phyloP scores from a whole-genome alignment of 1,284 basidiomycete species.

The Porodaedalea pini region DNA sequence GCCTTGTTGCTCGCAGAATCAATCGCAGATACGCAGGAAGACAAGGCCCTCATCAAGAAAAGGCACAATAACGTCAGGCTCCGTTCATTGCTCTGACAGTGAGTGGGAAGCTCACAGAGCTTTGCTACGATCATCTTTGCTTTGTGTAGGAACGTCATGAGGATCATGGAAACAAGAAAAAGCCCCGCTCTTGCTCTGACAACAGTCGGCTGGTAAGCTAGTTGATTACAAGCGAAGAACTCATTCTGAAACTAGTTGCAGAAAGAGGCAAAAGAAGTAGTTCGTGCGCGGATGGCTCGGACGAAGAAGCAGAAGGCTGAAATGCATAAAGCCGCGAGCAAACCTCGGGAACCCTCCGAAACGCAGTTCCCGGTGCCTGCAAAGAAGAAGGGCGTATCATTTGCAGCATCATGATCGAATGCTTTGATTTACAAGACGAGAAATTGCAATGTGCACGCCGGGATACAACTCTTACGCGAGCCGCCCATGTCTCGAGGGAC shows the following conservation, averaged over 20 bases:
- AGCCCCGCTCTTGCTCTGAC: background rate
- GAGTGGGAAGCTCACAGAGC: background rate
- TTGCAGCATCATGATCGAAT: constrained; percentile 3
- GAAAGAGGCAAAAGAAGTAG: constrained; percentile 17
- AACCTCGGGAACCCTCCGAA: background rate
- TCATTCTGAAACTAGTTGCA: background rate
- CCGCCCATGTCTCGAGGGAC: background rate
- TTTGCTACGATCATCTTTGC: background rate
- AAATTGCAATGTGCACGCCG: background rate
- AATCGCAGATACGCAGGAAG: constrained; percentile 11
- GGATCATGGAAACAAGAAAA: constrained; percentile 3
- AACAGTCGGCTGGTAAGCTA: constrained; percentile 10
- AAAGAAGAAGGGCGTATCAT: constrained; percentile 17
- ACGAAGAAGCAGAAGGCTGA: constrained; percentile 12
- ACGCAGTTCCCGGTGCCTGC: background rate
- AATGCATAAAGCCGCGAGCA: background rate
- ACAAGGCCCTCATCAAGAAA: constrained; percentile 9
- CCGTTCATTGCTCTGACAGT: background rate
- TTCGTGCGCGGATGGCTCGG: constrained; percentile 13
- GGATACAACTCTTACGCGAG: background rate
- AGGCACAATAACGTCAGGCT: constrained; percentile 2
- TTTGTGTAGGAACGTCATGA: constrained; percentile 8
- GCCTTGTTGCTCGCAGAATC: constrained; percentile 18
- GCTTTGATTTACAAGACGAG: no score
- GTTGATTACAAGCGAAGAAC: background rate